phyloP scores from a whole-genome alignment of 2,329 filamentous ascomycete genomes.

The Aspergillus quadrilineatus region DNA sequence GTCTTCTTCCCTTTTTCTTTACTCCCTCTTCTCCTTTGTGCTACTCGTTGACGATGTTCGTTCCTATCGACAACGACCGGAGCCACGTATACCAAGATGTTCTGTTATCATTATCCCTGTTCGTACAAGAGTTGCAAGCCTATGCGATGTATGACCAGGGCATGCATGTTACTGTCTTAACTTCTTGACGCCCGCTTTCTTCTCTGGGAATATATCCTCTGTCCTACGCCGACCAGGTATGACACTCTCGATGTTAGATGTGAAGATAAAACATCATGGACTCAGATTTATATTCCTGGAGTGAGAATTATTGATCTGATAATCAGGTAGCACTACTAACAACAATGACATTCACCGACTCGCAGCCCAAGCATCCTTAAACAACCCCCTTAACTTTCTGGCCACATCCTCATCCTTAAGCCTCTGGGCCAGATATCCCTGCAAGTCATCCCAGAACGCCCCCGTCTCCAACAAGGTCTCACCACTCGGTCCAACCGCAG shows the following conservation, averaged over 20 bases:
- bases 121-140: slow-evolving; percentile 3
- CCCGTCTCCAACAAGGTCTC: slow-evolving; percentile 64
- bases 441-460: slow-evolving; percentile 84
- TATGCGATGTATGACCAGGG: slow-evolving; percentile 12
- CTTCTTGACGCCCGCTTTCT: slow-evolving; percentile 6
- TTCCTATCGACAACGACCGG: neutral
- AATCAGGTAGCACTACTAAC: slow-evolving; percentile 14
- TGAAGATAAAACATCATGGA: neutral
- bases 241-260: neutral
- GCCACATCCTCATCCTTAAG: slow-evolving; percentile 69
- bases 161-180: slow-evolving; percentile 14
- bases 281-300: neutral
- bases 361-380: slow-evolving; percentile 65
- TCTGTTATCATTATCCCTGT: slow-evolving; percentile 1
- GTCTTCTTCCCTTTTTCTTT: neutral
- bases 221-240: neutral
- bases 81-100: slow-evolving; percentile 11
- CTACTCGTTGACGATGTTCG: neutral
- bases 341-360: slow-evolving; percentile 13
- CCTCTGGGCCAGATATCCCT: slow-evolving; percentile 75
- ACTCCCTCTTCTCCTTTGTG: neutral
- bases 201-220: neutral
- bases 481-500: slow-evolving; percentile 56
- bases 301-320: neutral
- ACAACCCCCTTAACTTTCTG: slow-evolving; percentile 63